These are phyloP conservation scores for Calonectria leucothoes DNA, from an alignment of 2,329 filamentous ascomycete genomes.

Conservation along the genomic window DNA sequence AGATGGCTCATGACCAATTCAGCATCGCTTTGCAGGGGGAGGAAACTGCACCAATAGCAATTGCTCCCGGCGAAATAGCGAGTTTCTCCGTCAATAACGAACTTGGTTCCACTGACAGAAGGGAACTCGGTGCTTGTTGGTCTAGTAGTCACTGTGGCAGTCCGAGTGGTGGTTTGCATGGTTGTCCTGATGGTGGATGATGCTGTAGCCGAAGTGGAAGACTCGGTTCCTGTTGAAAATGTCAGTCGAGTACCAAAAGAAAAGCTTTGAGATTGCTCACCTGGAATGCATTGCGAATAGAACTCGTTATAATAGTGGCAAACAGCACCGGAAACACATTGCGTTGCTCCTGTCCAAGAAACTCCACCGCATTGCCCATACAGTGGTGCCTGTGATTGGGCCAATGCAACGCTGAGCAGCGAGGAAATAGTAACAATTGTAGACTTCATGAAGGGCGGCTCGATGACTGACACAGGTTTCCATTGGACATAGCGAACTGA, in stretches of 20 bases:
- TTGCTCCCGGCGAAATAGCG: conserved; percentile 66
- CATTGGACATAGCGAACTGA: too few relatives aligned
- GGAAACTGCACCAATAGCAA: conserved; percentile 67
- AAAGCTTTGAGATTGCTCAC: background rate
- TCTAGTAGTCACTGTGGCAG: background rate
- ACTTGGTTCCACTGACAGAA: conserved; percentile 44
- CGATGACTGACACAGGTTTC: background rate
- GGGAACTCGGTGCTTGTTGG: conserved; percentile 30
- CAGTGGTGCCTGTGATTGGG: conserved; percentile 15
- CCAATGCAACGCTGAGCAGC: conserved; percentile 8
- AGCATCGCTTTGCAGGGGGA: conserved; percentile 66
- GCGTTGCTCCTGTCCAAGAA: conserved; percentile 14
- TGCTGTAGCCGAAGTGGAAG: background rate
- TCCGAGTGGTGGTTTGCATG: conserved; percentile 15
- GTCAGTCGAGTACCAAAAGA: background rate
- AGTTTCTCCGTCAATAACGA: conserved; percentile 57
- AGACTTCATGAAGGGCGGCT: conserved; percentile 5
- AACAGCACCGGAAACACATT: conserved; percentile 19
- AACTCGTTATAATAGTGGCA: conserved; percentile 23
- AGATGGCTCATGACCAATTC: conserved; percentile 64
- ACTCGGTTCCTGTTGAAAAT: background rate
- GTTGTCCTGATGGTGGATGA: background rate
- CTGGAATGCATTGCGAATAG: conserved; percentile 28
- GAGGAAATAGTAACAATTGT: background rate
- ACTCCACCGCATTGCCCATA: conserved; percentile 25